phyloP scores from a whole-genome alignment of 805 yeast genomes.

The Komagataella kurtzmanii region DNA sequence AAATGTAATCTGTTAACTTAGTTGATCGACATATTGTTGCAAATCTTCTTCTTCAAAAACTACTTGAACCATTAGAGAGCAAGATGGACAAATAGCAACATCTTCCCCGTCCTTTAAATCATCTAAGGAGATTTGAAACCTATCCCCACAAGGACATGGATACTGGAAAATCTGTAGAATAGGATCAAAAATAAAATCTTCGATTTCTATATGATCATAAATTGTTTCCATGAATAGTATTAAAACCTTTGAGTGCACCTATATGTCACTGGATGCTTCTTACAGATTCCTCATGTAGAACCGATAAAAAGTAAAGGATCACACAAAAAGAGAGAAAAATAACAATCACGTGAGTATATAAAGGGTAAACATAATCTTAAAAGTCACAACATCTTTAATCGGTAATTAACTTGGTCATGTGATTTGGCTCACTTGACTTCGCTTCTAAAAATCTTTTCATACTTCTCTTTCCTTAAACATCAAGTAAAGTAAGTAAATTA shows the following conservation, averaged over 20 bases:
- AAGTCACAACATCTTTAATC: not conserved
- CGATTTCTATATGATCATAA: slow-evolving; percentile 94
- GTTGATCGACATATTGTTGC: slow-evolving; percentile 25
- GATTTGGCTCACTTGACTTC: not conserved
- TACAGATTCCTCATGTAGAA: not conserved
- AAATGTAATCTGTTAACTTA: slow-evolving; percentile 1
- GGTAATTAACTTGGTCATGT: not conserved
- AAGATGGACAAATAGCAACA: slow-evolving; percentile 92
- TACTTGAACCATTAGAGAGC: slow-evolving; percentile 86
- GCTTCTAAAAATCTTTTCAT: not conserved
- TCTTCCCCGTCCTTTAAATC: slow-evolving; percentile 87
- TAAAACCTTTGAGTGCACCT: not conserved
- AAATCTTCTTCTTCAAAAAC: slow-evolving; percentile 64
- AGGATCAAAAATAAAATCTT: slow-evolving; percentile 88
- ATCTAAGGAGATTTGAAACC: slow-evolving; percentile 73
- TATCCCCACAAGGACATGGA: slow-evolving; percentile 98
- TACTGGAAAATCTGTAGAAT: slow-evolving; percentile 73
- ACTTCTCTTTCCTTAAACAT: not conserved
- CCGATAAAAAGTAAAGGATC: not conserved
- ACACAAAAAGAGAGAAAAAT: not conserved
- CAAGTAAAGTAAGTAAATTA: not conserved
- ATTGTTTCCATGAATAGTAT: slow-evolving; percentile 17
- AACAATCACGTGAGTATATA: not conserved
- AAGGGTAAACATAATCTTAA: not conserved
- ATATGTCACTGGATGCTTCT: not conserved